Base-by-base conservation (phyloP, 257 asterid genomes). In the Nicotiana tabacum region DNA sequence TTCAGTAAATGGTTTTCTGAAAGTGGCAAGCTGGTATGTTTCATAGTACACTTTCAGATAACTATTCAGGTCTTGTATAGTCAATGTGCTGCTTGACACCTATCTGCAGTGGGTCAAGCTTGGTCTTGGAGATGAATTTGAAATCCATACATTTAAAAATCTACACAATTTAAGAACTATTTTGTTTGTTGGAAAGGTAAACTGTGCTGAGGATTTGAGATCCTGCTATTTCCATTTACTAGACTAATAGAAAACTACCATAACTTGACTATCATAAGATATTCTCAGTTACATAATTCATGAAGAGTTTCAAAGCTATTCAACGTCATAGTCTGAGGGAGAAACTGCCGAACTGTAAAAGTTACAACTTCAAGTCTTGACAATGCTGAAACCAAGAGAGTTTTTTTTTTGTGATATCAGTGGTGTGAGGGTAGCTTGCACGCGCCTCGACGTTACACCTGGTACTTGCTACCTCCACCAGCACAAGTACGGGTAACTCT, bases 1-100 rank as follows among this genome's bases (percentile, higher is more conserved):
- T 96, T 96, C 88, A 96, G 99, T 86, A 96, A 96, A 92, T 96
- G 98, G 98, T 96, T 96, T 86, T 96, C 99, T 77, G 99, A 96
- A 90, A 96, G 99, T 86, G 99, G 99, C 87, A 96, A 96, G 90
- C 90, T 93, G 96, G 99, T 93, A 88, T 72, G 93, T 87, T 65
- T 61, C 83, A 81, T 51, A 81, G 21, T 30, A 48, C 66, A 76
- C 18, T 81, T 56, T 66, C 64, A 76, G 80, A 74, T 48, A 76
- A 27, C 62, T 27, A 15, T 51, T 51, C 64, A 51, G 62, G 16
- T 51, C 80, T 51, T 76, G 80, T 51, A 51, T 48, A 74, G 39
- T 48, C 37, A 48, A 74, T 48, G 62, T 15, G 15, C 62, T 74
- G 27, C 64, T 15, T 76, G 43, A 48, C 29, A 51, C 18, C 43